Conservation (phyloP, 805 yeast species). For the fission yeast (Schizosaccharomyces pombe) region DNA sequence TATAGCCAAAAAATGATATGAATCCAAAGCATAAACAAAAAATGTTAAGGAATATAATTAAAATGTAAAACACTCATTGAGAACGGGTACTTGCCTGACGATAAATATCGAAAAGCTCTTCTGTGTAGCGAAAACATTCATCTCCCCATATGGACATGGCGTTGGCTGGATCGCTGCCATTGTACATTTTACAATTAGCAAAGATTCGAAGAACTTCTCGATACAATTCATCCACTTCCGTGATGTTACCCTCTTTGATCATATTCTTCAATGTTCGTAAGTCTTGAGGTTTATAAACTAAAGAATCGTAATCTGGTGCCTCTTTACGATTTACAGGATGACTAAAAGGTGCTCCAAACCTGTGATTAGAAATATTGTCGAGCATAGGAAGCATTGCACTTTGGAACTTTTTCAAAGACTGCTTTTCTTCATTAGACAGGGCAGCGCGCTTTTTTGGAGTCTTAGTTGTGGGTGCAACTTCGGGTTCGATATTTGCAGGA, state of each 20-base stretch:
- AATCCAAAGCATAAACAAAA: no score
- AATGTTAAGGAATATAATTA: no score
- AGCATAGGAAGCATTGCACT: constrained; percentile 37
- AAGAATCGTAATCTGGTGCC: constrained; percentile 43
- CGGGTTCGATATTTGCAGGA: not conserved
- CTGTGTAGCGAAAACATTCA: not conserved
- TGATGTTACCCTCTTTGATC: constrained; percentile 35
- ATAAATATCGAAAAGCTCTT: not conserved
- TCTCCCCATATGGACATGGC: constrained; percentile 1
- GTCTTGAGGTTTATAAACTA: constrained; percentile 44
- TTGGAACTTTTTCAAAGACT: constrained; percentile 20
- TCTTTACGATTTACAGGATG: constrained; percentile 43
- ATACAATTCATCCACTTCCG: constrained; percentile 29
- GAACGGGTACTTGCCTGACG: not conserved
- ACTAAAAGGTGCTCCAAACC: constrained; percentile 50
- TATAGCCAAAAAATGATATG: no score
- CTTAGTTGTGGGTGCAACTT: not conserved
- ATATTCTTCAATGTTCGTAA: constrained; percentile 35
- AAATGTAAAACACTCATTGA: no score
- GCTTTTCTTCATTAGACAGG: not conserved
- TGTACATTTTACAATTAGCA: constrained; percentile 68
- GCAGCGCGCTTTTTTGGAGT: not conserved
- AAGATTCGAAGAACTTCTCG: constrained; percentile 53
- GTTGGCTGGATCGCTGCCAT: constrained; percentile 17
- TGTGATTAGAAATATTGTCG: constrained; percentile 40